Evolutionary conservation across 1,284 basidiomycete species (phyloP), one percentile per base, ranked within the genome.

Genomic region (Puccinia horiana): DNA sequence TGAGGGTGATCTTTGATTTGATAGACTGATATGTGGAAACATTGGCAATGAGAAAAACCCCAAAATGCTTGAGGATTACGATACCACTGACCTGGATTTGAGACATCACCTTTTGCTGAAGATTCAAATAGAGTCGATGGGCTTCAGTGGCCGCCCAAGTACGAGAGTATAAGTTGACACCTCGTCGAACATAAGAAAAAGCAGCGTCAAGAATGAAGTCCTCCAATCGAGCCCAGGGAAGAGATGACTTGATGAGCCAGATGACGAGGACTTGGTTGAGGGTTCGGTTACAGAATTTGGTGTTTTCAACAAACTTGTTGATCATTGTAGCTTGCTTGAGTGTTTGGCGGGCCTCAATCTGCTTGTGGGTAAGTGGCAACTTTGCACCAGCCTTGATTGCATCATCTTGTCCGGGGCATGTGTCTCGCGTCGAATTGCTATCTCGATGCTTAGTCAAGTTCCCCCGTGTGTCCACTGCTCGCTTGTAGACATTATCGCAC

Each of bases 121-220:
- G 29, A n/a, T 58, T 58, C 23, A n/a, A n/a, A n/a, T 32, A 32
- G 29, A 58, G 56, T n/a, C 9, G 20, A 58, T 58, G 56, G 23
- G 56, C 56, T 58, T 58, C 56, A 58, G 20, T 58, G 56, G 56
- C 29, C 9, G 56, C 56, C 56, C 56, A 58, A n/a, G 56, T 58
- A 32, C 56, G 23, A 58, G 56, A 58, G 29, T 58, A 58, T n/a
- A 58, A 32, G 9, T 58, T 58, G 56, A 58, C 29, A 32, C 56
- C 56, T 32, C 29, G 6, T 23, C 56, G 56, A 58, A 58, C 29
- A 11, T 23, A 9, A n/a, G 56, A 58, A 58, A n/a, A 58, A 32
- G 29, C 56, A 58, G 56, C 44, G 56, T n/a, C 29, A 32, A 58
- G 56, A 32, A 58, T 23, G 29, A n/a, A 23, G 29, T 58, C 56